These are phyloP conservation scores for Xylariaceae sp. DNA, from an alignment of 2,329 filamentous ascomycete species.

Conservation along the genomic window DNA sequence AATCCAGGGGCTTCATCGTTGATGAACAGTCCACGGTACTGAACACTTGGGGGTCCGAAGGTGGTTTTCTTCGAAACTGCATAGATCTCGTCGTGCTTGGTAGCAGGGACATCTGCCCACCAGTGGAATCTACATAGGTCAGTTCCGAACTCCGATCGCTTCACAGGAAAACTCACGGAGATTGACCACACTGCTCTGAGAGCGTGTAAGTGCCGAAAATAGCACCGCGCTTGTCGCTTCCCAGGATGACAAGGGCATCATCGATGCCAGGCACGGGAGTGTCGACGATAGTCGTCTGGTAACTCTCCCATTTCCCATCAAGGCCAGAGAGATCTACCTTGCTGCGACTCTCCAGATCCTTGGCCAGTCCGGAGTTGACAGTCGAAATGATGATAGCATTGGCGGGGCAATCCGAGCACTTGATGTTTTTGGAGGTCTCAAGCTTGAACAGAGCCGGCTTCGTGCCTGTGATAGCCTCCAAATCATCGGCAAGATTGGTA, in stretches of 20 bases:
- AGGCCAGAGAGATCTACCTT: conserved; percentile 45
- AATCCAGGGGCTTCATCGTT: conserved; percentile 59
- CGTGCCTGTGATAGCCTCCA: conserved; percentile 26
- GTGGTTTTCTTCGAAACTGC: conserved; percentile 42
- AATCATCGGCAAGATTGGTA: conserved; percentile 23
- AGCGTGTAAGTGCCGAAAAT: conserved; percentile 57
- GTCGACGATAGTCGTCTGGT: conserved; percentile 44
- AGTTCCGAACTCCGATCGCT: neutral
- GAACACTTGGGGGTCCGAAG: conserved; percentile 51
- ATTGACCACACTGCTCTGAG: conserved; percentile 58
- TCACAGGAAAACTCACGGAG: conserved; percentile 35
- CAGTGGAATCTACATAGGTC: conserved; percentile 44
- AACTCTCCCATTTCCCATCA: conserved; percentile 54
- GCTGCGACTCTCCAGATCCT: conserved; percentile 38
- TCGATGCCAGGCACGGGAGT: conserved; percentile 41
- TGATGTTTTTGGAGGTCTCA: neutral
- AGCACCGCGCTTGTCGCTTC: conserved; percentile 53
- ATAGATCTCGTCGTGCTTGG: conserved; percentile 45
- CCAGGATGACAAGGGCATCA: conserved; percentile 50
- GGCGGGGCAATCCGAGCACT: conserved; percentile 15
- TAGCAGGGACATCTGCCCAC: conserved; percentile 53
- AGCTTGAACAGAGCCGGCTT: conserved; percentile 13
- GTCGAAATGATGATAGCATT: conserved; percentile 48
- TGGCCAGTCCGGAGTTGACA: conserved; percentile 42
- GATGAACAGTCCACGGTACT: conserved; percentile 58